Evolutionary conservation across 148 eudicot genomes (phyloP).

Genomic region (Simmondsia chinensis): DNA sequence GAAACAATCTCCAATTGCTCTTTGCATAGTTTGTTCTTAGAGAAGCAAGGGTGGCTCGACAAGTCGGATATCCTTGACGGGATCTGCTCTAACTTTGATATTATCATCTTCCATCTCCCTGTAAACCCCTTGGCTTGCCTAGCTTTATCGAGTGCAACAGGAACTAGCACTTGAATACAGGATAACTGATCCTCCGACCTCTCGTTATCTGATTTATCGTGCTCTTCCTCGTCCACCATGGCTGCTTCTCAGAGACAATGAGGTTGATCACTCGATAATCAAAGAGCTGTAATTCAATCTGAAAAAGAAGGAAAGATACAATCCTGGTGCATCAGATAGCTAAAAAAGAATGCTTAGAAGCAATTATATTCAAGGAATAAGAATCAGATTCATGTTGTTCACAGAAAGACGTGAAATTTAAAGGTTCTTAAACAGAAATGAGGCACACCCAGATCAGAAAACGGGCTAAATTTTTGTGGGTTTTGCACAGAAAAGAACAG

Average conservation of each 20-base stretch:
- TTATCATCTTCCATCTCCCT: slow-evolving; percentile 78
- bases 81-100: slow-evolving; percentile 68
- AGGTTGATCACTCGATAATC: not conserved
- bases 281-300: slow-evolving; percentile 13
- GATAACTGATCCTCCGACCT: slow-evolving; percentile 64
- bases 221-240: slow-evolving; percentile 62
- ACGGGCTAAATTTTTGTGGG: too few species aligned
- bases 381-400: too few species aligned
- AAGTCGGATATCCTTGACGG: slow-evolving; percentile 68
- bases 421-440: not conserved
- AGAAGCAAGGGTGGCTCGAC: slow-evolving; percentile 88
- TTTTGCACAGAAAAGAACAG: not conserved
- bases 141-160: slow-evolving; percentile 49
- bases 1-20: slow-evolving; percentile 80
- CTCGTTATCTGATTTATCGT: slow-evolving; percentile 13
- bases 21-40: slow-evolving; percentile 69
- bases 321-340: too few species aligned
- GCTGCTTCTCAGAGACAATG: slow-evolving; percentile 4
- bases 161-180: slow-evolving; percentile 58
- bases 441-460: too few species aligned
- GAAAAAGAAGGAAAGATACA: not conserved
- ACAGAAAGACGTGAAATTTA: too few species aligned
- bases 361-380: too few species aligned
- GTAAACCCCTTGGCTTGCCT: slow-evolving; percentile 63
- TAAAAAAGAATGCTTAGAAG: too few species aligned